Evolutionary conservation across 306 rosid species (phyloP).

Genomic region (Quercus variabilis): DNA sequence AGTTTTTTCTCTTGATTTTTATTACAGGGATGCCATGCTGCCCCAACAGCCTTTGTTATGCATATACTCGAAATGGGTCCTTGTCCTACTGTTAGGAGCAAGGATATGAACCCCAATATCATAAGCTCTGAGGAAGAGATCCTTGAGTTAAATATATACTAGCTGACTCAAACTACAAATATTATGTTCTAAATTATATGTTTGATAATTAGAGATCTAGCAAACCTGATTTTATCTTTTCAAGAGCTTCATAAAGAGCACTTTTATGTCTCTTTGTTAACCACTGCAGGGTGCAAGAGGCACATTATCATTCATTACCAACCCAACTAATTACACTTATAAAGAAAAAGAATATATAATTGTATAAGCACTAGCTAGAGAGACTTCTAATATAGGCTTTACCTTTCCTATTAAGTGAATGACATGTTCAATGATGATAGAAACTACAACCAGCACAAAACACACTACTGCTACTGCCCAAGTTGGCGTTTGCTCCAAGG

Average conservation of each 20-base stretch:
- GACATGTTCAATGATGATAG: slow-evolving; percentile 66
- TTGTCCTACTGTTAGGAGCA: slow-evolving; percentile 75
- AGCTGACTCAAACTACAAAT: background rate
- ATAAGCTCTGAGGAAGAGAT: slow-evolving; percentile 50
- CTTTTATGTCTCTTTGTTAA: slow-evolving; percentile 68
- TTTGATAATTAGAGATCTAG: too few species aligned
- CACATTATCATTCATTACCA: background rate
- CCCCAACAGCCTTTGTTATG: slow-evolving; percentile 48
- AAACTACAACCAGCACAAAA: slow-evolving; percentile 58
- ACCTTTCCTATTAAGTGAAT: slow-evolving; percentile 68
- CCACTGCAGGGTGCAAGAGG: slow-evolving; percentile 43
- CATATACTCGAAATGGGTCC: slow-evolving; percentile 57
- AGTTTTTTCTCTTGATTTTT: background rate
- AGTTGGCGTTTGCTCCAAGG: slow-evolving; percentile 79
- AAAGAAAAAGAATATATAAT: too few species aligned
- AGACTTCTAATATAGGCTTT: background rate
- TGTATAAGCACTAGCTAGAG: too few species aligned
- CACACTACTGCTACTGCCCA: slow-evolving; percentile 91
- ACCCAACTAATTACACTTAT: background rate
- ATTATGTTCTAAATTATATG: too few species aligned
- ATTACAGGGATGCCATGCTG: slow-evolving; percentile 72
- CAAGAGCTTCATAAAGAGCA: slow-evolving; percentile 60
- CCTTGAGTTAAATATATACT: background rate
- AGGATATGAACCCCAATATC: slow-evolving; percentile 80
- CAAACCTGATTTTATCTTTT: slow-evolving; percentile 80